Base-by-base conservation (phyloP, 768 basidiomycete species). In the Macrolepiota fuliginosa region DNA sequence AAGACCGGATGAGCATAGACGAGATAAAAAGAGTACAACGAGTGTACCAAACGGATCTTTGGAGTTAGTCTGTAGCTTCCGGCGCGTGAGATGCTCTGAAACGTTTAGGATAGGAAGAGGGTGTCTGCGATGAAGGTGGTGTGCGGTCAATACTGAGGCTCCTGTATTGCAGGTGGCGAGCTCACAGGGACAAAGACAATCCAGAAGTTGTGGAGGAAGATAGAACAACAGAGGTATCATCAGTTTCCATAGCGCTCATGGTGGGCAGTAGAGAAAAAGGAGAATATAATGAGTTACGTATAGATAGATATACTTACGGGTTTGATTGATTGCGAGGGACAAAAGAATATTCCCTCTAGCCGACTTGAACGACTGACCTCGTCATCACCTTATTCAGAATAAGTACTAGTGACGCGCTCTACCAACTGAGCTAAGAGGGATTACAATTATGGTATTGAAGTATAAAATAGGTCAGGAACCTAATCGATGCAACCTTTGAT, bases 51-150 rank as follows among this genome's bases (percentile, higher is more conserved):
- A 91, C 3, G 90, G 91, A 53, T 78, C 72, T 54, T 74, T 71
- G 17, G 79, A 77, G 61, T 81, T 82, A 45, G 81, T 84, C 72
- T 94, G 90, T 12, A 98, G 82, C 67, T 89, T 89, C 61, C 88
- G 78, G 64, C 97, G 85, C 46, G 92, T 96, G 68, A 92, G 82
- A 76, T 98, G 96, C 69, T 98, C 97, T 1, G 96, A 97, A 69
- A 98, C 90, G 74, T 95, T 97, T 64, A 99, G 83, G 70, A 99
- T 94, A 10, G 97, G 94, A 13, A 98, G 82, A 39, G 97, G 96
- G 73, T 98, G 97, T 58, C 96, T 98, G 69, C 12, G 72, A 66
- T 66, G 56, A 61, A 45, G 55, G 58, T 32, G 29, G 29, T 7
- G 29, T 32, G 57, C 62, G 69, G 67, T 68, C 68, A 57, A 54